Evolutionary conservation across 2,329 filamentous ascomycete species (phyloP).

Genomic region (Dactylonectria macrodidyma): DNA sequence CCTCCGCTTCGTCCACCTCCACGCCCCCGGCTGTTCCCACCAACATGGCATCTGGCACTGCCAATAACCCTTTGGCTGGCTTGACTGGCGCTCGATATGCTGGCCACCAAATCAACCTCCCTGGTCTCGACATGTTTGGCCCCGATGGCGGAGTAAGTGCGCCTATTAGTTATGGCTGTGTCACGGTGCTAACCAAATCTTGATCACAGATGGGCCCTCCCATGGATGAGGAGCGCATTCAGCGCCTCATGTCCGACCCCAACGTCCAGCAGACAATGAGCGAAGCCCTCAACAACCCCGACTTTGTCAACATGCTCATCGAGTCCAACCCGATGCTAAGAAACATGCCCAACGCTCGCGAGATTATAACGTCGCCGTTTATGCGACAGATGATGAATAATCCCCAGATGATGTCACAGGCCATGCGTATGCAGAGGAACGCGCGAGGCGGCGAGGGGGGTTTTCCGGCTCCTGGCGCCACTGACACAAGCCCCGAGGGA

Average conservation of each 20-base stretch:
- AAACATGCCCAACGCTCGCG: constrained; percentile 81
- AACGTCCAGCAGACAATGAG: constrained; percentile 90
- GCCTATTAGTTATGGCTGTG: neutral
- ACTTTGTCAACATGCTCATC: constrained; percentile 95
- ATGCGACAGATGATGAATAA: constrained; percentile 95
- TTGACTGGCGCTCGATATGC: constrained; percentile 95
- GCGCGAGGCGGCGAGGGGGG: constrained; percentile 70
- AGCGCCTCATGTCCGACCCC: constrained; percentile 90
- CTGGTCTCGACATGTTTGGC: constrained; percentile 90
- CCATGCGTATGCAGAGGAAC: constrained; percentile 85
- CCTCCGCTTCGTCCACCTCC: constrained; percentile 58
- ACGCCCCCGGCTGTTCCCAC: constrained; percentile 68
- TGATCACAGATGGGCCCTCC: constrained; percentile 86
- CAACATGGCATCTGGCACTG: constrained; percentile 86
- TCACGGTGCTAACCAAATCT: constrained; percentile 28
- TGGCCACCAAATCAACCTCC: constrained; percentile 86
- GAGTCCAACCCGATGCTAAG: constrained; percentile 88
- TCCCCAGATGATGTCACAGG: constrained; percentile 85
- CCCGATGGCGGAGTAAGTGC: constrained; percentile 90
- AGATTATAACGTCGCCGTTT: constrained; percentile 89
- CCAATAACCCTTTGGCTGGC: constrained; percentile 90
- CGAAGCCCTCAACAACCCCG: constrained; percentile 95
- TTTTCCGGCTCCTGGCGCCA: constrained; percentile 93
- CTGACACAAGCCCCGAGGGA: constrained; percentile 82
- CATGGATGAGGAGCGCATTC: constrained; percentile 83